These are phyloP conservation scores for Maudiozyma humilis DNA, from an alignment of 1,139 yeast genomes.

Conservation along the genomic window DNA sequence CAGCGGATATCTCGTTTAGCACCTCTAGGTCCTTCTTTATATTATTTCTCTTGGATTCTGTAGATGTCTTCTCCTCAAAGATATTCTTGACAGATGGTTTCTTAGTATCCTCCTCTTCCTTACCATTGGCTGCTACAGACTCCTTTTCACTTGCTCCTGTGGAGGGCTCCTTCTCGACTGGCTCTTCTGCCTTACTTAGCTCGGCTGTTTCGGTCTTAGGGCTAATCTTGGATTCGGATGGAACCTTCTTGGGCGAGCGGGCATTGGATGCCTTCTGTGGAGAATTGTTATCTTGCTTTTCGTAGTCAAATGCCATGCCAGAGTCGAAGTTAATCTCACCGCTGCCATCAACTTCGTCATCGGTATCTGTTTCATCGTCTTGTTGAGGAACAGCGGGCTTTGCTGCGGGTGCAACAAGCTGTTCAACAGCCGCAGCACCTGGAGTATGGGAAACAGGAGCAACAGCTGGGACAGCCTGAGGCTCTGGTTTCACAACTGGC, in stretches of 20 bases:
- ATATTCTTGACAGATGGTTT: constrained; percentile 20
- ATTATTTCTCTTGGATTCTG: constrained; percentile 27
- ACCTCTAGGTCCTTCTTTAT: constrained; percentile 28
- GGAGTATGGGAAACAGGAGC: neutral
- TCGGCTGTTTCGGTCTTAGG: neutral
- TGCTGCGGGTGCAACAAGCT: no score
- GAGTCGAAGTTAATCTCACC: constrained; percentile 29
- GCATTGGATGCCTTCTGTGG: constrained; percentile 8
- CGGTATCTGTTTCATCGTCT: constrained; percentile 30
- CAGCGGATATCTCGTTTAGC: constrained; percentile 27
- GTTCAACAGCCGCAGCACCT: no score
- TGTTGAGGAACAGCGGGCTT: constrained; percentile 4
- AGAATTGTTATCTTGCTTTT: constrained; percentile 24
- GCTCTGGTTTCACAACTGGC: neutral
- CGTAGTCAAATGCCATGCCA: constrained; percentile 30
- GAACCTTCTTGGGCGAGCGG: neutral
- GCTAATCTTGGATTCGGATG: neutral
- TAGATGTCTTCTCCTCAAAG: constrained; percentile 27
- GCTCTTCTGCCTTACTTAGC: neutral
- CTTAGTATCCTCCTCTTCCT: constrained; percentile 2
- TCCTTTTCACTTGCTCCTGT: constrained; percentile 3
- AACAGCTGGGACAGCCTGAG: neutral
- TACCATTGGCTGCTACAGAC: constrained; percentile 1
- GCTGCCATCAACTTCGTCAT: constrained; percentile 24
- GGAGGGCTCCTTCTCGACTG: constrained; percentile 2